Conservation (phyloP, 768 basidiomycete genomes). For the Coprinopsis sp. region DNA sequence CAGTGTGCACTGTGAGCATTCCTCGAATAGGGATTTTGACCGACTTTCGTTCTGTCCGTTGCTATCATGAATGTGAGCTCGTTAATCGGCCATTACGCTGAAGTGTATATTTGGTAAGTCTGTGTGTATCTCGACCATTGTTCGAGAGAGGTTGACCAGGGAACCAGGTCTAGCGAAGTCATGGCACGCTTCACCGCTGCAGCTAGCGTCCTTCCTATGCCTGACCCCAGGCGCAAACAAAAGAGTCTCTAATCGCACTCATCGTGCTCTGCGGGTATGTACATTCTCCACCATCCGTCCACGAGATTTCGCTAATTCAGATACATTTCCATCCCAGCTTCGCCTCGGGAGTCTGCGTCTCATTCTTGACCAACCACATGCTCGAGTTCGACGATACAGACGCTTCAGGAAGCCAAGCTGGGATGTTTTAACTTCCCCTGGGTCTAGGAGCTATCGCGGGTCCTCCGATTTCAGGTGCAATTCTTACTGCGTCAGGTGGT, state of each 20-base stretch:
- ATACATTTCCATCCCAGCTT: slow-evolving; percentile 40
- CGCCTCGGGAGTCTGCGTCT: slow-evolving; percentile 58
- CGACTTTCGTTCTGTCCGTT: too few relatives aligned
- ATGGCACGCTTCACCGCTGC: slow-evolving; percentile 58
- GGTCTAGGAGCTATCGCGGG: too few relatives aligned
- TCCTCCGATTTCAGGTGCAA: too few relatives aligned
- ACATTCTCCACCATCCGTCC: slow-evolving; percentile 10
- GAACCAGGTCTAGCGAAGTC: slow-evolving; percentile 65
- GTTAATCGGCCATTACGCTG: too few relatives aligned
- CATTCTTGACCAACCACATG: slow-evolving; percentile 50
- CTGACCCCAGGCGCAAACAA: slow-evolving; percentile 60
- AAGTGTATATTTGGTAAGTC: too few relatives aligned
- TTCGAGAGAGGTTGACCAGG: too few relatives aligned
- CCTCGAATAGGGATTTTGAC: too few relatives aligned
- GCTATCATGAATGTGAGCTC: too few relatives aligned
- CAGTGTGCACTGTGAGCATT: too few relatives aligned
- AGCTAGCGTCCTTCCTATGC: slow-evolving; percentile 56
- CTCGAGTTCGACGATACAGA: slow-evolving; percentile 54
- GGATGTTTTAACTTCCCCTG: too few relatives aligned
- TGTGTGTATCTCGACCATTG: too few relatives aligned
- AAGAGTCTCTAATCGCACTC: slow-evolving; percentile 45
- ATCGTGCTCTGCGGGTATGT: slow-evolving; percentile 63
- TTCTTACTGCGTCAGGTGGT: too few relatives aligned
- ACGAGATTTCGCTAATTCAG: slow-evolving; percentile 17
- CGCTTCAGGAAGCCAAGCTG: slow-evolving; percentile 61